A percentile compares a stretch with the other conserved stretches of the same genome.
phyloP scores from a whole-genome alignment of 441 rosid genomes.

The Erodium trifolium region DNA sequence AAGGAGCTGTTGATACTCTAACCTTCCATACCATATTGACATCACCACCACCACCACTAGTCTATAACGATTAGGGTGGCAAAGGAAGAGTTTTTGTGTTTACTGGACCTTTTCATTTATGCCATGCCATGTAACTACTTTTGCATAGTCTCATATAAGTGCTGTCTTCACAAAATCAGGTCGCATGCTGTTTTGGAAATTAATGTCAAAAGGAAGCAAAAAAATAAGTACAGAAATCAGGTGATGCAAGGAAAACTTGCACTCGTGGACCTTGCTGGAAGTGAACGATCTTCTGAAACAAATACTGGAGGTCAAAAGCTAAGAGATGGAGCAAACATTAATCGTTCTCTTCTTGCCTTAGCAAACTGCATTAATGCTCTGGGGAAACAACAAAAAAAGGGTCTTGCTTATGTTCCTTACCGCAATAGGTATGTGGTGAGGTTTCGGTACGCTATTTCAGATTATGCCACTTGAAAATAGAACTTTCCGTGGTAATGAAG shows the following conservation, averaged over 20 bases:
- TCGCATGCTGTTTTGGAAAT: slow-evolving; percentile 93
- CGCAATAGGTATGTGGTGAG: slow-evolving; percentile 59
- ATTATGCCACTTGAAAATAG: neutral
- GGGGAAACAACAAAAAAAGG: slow-evolving; percentile 92
- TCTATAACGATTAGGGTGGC: neutral
- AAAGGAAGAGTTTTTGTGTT: neutral
- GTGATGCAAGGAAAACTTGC: slow-evolving; percentile 82
- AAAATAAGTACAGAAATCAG: slow-evolving; percentile 59
- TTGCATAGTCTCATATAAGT: slow-evolving; percentile 12
- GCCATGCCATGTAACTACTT: neutral
- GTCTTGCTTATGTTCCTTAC: slow-evolving; percentile 95
- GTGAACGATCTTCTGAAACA: slow-evolving; percentile 93
- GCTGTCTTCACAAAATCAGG: slow-evolving; percentile 33
- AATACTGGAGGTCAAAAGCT: slow-evolving; percentile 84
- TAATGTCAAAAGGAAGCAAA: slow-evolving; percentile 69
- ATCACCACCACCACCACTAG: neutral
- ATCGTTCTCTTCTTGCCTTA: slow-evolving; percentile 90
- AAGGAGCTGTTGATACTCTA: too few species aligned
- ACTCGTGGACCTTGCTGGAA: slow-evolving; percentile 97
- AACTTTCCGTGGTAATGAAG: slow-evolving; percentile 10
- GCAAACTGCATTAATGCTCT: slow-evolving; percentile 92
- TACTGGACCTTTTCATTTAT: neutral
- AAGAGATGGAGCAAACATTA: slow-evolving; percentile 92
- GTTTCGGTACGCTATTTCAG: neutral
- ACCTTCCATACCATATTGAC: neutral